Evolutionary conservation across 805 yeast genomes (phyloP).

Genomic region (Wickerhamomyces pijperi): DNA sequence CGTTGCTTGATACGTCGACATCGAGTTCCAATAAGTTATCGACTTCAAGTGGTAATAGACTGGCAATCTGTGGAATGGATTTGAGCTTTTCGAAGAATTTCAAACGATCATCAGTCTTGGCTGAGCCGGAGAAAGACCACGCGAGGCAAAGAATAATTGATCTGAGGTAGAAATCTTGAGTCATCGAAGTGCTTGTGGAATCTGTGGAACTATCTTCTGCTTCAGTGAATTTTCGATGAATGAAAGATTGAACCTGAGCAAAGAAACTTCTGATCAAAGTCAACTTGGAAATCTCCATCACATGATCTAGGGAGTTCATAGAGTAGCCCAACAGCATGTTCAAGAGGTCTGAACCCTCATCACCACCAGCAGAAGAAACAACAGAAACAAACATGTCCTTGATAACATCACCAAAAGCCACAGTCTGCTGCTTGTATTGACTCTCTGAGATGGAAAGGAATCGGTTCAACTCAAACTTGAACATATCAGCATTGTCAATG

Average conservation of each 20-base stretch:
- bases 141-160: slow-evolving; percentile 25
- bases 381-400: neutral
- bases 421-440: neutral
- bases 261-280: slow-evolving; percentile 4
- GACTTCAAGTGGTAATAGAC: slow-evolving; percentile 11
- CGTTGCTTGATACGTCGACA: slow-evolving; percentile 28
- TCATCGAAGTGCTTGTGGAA: neutral
- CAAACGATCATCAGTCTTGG: slow-evolving; percentile 26
- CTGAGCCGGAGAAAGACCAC: slow-evolving; percentile 64
- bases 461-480: neutral
- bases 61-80: slow-evolving; percentile 10
- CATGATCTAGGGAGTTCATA: neutral
- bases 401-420: neutral
- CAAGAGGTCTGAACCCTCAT: slow-evolving; percentile 1
- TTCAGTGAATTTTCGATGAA: neutral
- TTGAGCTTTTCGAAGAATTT: slow-evolving; percentile 23
- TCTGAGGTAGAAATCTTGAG: slow-evolving; percentile 6
- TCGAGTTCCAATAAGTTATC: slow-evolving; percentile 25
- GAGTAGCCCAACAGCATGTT: neutral
- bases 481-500: slow-evolving; percentile 13
- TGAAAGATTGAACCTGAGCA: slow-evolving; percentile 1
- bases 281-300: slow-evolving; percentile 3
- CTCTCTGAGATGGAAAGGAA: too few relatives aligned
- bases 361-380: too few relatives aligned
- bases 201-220: neutral